Conservation (phyloP, 345 rosid species). For the Eucalyptus decipiens region DNA sequence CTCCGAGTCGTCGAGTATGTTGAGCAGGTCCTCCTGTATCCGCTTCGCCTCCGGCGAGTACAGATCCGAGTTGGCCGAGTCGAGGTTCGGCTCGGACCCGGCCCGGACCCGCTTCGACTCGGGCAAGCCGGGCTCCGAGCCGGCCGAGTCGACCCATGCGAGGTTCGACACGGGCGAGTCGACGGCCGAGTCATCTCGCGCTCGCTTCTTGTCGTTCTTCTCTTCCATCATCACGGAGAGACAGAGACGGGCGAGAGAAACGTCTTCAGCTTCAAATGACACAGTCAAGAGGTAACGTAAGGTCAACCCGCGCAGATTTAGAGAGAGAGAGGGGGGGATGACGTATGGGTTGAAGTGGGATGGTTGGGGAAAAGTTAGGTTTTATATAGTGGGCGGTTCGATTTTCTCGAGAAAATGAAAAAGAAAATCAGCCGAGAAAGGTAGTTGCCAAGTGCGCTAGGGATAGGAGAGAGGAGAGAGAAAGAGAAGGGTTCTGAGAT, state of each 20-base stretch:
- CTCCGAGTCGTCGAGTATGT: conserved; percentile 44
- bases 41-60: conserved; percentile 40
- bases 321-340: background rate
- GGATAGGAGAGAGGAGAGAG: background rate
- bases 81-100: background rate
- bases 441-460: background rate
- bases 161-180: background rate
- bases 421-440: background rate
- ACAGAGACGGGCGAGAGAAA: background rate
- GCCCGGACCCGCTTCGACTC: conserved; percentile 10
- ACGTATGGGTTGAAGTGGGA: background rate
- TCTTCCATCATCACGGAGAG: background rate
- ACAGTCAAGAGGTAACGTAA: background rate
- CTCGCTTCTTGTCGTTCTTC: background rate
- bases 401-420: background rate
- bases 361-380: background rate
- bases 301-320: background rate
- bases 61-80: background rate
- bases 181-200: background rate
- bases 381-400: background rate
- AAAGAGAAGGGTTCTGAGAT: background rate
- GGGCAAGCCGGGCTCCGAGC: background rate
- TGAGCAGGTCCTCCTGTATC: conserved; percentile 44
- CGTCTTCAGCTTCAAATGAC: background rate
- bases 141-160: background rate